Base-by-base conservation (phyloP, 2,329 filamentous ascomycete species). In the Epichloe sp. region DNA sequence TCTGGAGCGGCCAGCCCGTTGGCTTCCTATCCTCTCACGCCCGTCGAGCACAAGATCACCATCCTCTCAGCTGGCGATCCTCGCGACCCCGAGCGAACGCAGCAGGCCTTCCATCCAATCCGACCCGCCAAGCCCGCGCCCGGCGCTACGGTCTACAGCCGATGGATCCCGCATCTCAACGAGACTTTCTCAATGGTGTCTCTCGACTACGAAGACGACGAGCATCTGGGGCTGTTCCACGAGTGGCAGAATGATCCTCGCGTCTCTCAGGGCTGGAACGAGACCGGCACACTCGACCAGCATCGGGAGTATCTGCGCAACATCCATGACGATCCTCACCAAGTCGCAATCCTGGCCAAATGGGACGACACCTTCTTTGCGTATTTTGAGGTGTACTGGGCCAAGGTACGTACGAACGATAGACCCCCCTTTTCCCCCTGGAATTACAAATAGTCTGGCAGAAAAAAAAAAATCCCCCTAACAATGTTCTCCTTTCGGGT, bases 381-480 rank as follows among this genome's bases (percentile, higher is more conserved):
- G 0, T 88, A 88, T 62, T 88, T 85, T 59, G 85, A 89, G 64
- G 71, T 88, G 0, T 89, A 89, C 65, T 90, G 85, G 85, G 83
- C 80, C 57, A 78, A 77, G 70, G 73, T 74, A 61, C 54, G 65
- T 43, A 31, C 3, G 3, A 31, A 31, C 26, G 26, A 31, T 17
- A 15, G 31, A 56, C 21, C 23, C 23, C 2, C 23, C 23, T 23
- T 26, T 26, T 7, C 6, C 36, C 17, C 38, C 17, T 10, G 26
- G 26, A 31, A 10, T 31, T 31, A 10, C 8, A 31, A 31, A 3
- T 31, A 10, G 26, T 31, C 26, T 31, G 7, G 8, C 26, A 10
- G 26, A 3, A 4, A 4, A 10, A 31, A 31, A 2, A 31, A 31
- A 31, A 31, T 45, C 3, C 31, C 48, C 23, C 23, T 43, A 3